Conservation (phyloP, 2,329 filamentous ascomycete species). For the Ophiostoma australiae region DNA sequence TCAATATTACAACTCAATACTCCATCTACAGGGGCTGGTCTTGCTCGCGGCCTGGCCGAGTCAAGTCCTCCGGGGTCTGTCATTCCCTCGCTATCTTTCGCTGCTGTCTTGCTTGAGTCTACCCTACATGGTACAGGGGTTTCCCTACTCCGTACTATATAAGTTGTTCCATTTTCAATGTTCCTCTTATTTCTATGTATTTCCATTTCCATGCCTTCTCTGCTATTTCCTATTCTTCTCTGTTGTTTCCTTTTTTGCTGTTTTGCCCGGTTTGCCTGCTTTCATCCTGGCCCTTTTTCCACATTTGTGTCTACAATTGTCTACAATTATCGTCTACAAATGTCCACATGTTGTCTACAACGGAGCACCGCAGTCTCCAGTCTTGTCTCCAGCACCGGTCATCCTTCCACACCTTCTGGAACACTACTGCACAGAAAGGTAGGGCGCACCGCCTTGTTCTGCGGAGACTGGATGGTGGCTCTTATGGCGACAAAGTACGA, state of each 20-base stretch:
- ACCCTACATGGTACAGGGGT: no score
- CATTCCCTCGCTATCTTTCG: not conserved
- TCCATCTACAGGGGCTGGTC: not conserved
- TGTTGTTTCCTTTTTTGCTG: not conserved
- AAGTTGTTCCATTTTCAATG: not conserved
- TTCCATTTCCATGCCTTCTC: not conserved
- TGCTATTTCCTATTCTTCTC: not conserved
- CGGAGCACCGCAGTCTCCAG: not conserved
- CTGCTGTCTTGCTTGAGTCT: not conserved
- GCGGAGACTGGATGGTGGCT: not conserved
- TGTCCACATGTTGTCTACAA: not conserved
- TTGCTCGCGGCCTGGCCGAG: not conserved
- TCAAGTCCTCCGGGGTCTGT: not conserved
- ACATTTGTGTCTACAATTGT: not conserved
- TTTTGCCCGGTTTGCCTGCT: not conserved
- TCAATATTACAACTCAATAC: no score
- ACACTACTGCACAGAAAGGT: not conserved
- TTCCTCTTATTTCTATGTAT: not conserved
- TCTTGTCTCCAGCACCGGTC: not conserved
- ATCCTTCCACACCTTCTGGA: slow-evolving; percentile 6
- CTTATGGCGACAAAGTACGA: not conserved
- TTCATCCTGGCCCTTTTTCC: not conserved
- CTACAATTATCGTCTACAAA: not conserved
- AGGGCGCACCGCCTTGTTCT: slow-evolving; percentile 1
- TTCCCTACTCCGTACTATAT: no score